Percentiles rank a stretch among this genome's conserved stretches.
Evolutionary conservation across 768 basidiomycete genomes (phyloP).

Genomic region (Rhizopogon vesiculosus): DNA sequence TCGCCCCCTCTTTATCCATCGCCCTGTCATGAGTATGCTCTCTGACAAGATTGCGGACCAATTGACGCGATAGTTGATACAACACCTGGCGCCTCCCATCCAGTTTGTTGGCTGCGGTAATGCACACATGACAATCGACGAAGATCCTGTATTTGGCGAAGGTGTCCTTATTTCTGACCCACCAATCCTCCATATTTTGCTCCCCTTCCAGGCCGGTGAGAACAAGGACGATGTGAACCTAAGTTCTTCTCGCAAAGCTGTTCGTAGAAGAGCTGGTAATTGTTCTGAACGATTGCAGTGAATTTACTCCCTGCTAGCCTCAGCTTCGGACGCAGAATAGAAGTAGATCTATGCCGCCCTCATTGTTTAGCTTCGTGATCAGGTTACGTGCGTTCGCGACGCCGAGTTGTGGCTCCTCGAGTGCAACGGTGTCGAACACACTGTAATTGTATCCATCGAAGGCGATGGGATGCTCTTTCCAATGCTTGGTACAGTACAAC

Average conservation of each 20-base stretch:
- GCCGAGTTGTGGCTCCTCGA: slow-evolving; percentile 24
- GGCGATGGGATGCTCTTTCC: slow-evolving; percentile 18
- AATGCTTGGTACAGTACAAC: slow-evolving; percentile 32
- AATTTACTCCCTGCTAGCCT: slow-evolving; percentile 30
- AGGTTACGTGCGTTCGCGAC: slow-evolving; percentile 27
- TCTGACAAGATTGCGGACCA: no score
- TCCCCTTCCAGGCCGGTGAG: slow-evolving; percentile 38
- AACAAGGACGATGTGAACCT: slow-evolving; percentile 37
- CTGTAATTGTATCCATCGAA: slow-evolving; percentile 15
- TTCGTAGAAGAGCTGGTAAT: slow-evolving; percentile 36
- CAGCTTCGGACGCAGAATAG: slow-evolving; percentile 38
- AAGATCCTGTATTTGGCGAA: slow-evolving; percentile 20
- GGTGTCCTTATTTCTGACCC: slow-evolving; percentile 21
- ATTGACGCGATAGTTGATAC: slow-evolving; percentile 15
- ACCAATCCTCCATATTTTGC: slow-evolving; percentile 28
- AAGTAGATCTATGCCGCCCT: slow-evolving; percentile 36
- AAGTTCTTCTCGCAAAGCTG: slow-evolving; percentile 29
- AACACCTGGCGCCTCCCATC: slow-evolving; percentile 15
- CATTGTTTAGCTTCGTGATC: slow-evolving; percentile 20
- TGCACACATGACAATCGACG: slow-evolving; percentile 27
- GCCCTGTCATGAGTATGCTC: no score
- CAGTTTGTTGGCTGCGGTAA: slow-evolving; percentile 15
- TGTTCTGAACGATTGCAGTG: slow-evolving; percentile 30
- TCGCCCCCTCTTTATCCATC: no score
- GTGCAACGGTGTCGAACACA: slow-evolving; percentile 31